phyloP scores from a whole-genome alignment of 139 green algal genomes.

The Chlorella vulgaris region DNA sequence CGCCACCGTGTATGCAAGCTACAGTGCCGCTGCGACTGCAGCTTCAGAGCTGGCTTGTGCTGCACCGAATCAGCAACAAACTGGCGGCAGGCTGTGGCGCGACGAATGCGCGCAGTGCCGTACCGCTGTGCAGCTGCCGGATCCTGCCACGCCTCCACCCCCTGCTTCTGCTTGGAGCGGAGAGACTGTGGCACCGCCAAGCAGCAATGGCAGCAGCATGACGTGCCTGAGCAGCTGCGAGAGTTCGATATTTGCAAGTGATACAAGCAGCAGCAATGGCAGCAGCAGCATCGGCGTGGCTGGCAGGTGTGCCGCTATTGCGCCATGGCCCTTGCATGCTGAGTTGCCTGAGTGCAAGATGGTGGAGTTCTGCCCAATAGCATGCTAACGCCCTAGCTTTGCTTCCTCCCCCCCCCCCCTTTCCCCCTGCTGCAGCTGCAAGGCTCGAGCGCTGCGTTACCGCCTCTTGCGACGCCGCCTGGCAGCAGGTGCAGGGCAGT shows the following conservation, averaged over 20 bases:
- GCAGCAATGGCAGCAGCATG: not conserved
- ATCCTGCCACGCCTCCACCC: not conserved
- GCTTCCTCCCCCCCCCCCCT: too few species aligned
- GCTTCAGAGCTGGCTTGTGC: too few species aligned
- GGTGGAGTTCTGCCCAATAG: too few species aligned
- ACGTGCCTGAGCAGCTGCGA: not conserved
- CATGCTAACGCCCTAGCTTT: too few species aligned
- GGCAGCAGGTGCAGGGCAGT: not conserved
- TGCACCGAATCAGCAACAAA: too few species aligned
- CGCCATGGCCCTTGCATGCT: too few species aligned
- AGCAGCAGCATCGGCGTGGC: constrained; percentile 10
- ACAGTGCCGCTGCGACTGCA: too few species aligned
- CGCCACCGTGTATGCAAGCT: too few species aligned
- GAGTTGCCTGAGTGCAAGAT: too few species aligned
- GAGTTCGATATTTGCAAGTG: too few species aligned
- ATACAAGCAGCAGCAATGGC: not conserved
- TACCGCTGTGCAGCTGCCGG: not conserved
- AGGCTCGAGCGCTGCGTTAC: constrained; percentile 24
- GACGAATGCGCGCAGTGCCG: too few species aligned
- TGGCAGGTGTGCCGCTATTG: constrained; percentile 2
- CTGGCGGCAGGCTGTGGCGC: too few species aligned
- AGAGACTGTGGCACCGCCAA: not conserved
- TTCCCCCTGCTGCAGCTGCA: constrained; percentile 15
- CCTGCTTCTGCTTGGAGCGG: not conserved
- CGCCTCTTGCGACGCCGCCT: constrained; percentile 28